Evolutionary conservation across 768 basidiomycete species (phyloP), one percentile per base, ranked within the genome.

Genomic region (Podaxis pistillaris): DNA sequence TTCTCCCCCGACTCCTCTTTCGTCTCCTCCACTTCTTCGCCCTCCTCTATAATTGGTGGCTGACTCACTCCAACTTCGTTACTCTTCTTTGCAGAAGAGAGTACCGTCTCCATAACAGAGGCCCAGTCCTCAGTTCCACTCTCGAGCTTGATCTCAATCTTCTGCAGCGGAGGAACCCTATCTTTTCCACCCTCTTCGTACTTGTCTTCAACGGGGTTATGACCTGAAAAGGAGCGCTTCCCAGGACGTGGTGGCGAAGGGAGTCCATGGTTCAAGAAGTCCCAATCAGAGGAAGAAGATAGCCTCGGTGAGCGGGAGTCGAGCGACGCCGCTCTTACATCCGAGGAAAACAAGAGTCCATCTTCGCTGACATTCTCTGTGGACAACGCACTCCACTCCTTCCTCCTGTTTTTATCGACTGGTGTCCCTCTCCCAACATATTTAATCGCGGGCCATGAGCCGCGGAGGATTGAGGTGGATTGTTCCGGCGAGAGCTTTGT

Each of bases 381-480:
- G 24, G 71, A 72, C 5, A 75, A 61, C 0, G 74, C 79, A 28
- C 76, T 78, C 83, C 82, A 84, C 67, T 82, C 78, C 24, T 75
- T 71, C 26, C 77, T 69, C 56, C 82, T 71, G 38, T 68, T 75
- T 15, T 70, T 75, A 65, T 83, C 81, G 17, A 82, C 75, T 1
- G 81, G 83, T 1, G 83, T 84, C 1, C 82, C 82, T 22, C 81
- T 73, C 11, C 80, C 81, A 5, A 81, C 76, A 64, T 81, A 81
- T 52, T 72, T 73, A 41, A 77, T 68, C 17, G 79, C 69, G 0
- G 81, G 81, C 79, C 79, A 81, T 1, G 83, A 79, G 4, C 79
- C 78, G 8, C 76, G 69, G 12, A 72, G 65, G n/a, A 71, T 65
- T 0, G 75, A 69, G 0, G 74, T 67, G 1, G 71, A 64, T 4